Conservation (phyloP, 345 rosid genomes). For the Arabis alpina region DNA sequence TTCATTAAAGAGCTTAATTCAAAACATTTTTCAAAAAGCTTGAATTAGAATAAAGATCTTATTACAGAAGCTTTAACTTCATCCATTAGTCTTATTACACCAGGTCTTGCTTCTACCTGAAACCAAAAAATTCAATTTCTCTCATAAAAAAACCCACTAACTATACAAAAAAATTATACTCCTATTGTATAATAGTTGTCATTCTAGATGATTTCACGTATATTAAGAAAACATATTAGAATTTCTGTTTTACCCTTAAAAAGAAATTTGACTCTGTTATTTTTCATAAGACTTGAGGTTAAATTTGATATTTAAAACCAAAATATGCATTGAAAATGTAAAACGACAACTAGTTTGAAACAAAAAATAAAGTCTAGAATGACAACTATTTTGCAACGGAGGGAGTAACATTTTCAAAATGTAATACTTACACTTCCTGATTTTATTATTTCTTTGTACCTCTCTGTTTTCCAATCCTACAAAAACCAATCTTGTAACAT, state of each 20-base stretch:
- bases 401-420: not conserved
- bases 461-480: slow-evolving; percentile 97
- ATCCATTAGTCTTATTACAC: slow-evolving; percentile 91
- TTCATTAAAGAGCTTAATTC: not conserved
- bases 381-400: too few species aligned
- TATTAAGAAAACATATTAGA: too few species aligned
- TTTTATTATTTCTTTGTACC: slow-evolving; percentile 89
- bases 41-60: slow-evolving; percentile 22
- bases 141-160: not conserved
- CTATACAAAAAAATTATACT: not conserved
- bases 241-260: too few species aligned
- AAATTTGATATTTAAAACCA: too few species aligned
- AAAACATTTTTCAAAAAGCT: not conserved
- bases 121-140: slow-evolving; percentile 24
- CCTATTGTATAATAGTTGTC: too few species aligned
- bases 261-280: too few species aligned
- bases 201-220: too few species aligned
- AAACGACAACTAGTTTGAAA: too few species aligned
- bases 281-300: too few species aligned
- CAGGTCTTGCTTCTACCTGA: slow-evolving; percentile 93
- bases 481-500: not conserved
- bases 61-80: slow-evolving; percentile 90
- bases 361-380: too few species aligned
- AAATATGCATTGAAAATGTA: too few species aligned
- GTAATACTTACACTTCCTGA: slow-evolving; percentile 81